Evolutionary conservation across 2,329 filamentous ascomycete species (phyloP), one percentile per base, ranked within the genome.

Genomic region (Diaporthe citrichinensis): DNA sequence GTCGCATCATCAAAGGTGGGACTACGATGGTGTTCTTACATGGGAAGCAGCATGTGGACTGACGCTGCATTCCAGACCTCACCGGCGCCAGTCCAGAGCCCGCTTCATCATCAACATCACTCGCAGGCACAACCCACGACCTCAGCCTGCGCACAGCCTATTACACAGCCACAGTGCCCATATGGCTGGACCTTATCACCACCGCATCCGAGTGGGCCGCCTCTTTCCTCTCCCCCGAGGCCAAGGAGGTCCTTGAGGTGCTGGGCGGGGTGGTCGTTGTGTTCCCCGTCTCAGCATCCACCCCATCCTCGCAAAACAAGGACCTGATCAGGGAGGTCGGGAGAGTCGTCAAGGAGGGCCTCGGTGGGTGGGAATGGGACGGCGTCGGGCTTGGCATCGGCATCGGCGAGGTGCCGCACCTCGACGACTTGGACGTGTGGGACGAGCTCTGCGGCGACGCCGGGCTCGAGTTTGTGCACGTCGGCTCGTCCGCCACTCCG

Each of bases 141-240:
- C 86, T 92, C 44, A 76, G 83, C 12, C 83, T 94, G 73, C 86
- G 86, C 76, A 94, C 91, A 28, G 79, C 85, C 20, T 94, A 94
- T 85, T 94, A 93, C 84, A 87, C 83, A 34, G 87, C 90, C 72
- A 85, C 85, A 0, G 85, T 94, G 4, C 91, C 92, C 58, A 86
- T 94, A 78, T 94, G 92, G 92, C 86, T 94, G n/a, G 92, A 94
- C 80, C 86, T 92, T 61, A 86, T 92, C 75, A 79, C 85, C 8
- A 84, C 85, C 6, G 86, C 89, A 0, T 73, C 80, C 3, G 87
- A 90, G 49, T 94, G 92, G 92, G 85, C 90, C 0, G 81, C 81
- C 2, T 88, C 89, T 0, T 94, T 93, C 78, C 86, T 93, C 1
- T 87, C 88, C 0, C 82, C 87, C 0, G 92, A 93, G 80, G 92